Evolutionary conservation across 257 asterid species (phyloP).

Genomic region (Solanum megistacrolobum): DNA sequence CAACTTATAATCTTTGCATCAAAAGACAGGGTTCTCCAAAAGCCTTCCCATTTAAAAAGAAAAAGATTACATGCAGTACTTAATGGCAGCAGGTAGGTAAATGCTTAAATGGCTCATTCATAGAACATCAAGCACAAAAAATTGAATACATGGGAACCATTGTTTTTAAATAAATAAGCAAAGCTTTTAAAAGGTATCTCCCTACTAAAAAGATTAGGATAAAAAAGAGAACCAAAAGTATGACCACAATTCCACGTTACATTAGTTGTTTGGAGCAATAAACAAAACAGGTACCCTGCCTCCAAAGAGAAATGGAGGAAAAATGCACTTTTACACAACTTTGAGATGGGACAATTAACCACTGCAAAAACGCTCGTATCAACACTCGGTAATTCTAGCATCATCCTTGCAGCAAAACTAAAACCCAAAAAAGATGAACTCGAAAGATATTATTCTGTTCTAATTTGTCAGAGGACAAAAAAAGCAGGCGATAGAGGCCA

Average conservation of each 20-base stretch:
- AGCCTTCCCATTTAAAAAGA: not conserved
- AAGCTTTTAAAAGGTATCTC: not conserved
- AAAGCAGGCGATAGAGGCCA: constrained; percentile 15
- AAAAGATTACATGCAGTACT: not conserved
- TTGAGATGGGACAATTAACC: constrained; percentile 31
- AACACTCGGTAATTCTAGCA: constrained; percentile 27
- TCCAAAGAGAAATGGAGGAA: constrained; percentile 8
- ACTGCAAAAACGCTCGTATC: constrained; percentile 13
- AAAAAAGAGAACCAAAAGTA: not conserved
- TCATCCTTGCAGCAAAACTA: constrained; percentile 45
- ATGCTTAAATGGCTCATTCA: not conserved
- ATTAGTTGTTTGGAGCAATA: constrained; percentile 1
- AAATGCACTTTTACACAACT: constrained; percentile 30
- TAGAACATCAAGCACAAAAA: not conserved
- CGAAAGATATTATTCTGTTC: constrained; percentile 50
- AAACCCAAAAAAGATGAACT: constrained; percentile 25
- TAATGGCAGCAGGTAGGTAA: not conserved
- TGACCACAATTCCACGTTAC: not conserved
- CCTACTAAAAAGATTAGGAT: not conserved
- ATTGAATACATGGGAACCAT: not conserved
- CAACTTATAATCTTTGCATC: not conserved
- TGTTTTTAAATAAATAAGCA: not conserved
- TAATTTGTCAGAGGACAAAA: constrained; percentile 27
- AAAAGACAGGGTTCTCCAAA: not conserved
- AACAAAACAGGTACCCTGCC: constrained; percentile 9